These are phyloP conservation scores for Candida michaelii DNA, from an alignment of 805 yeast genomes.

Conservation along the genomic window DNA sequence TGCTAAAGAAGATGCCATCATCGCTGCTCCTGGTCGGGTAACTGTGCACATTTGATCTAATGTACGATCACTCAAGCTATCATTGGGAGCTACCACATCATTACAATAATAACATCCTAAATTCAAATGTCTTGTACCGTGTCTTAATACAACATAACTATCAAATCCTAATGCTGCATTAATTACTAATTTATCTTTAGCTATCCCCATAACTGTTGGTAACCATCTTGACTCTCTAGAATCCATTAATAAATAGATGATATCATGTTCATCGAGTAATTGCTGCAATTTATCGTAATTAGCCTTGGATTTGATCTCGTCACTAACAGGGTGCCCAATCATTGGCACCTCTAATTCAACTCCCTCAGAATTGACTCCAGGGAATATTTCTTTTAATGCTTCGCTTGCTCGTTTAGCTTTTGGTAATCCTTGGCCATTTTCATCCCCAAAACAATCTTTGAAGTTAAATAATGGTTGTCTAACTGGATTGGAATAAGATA, in stretches of 20 bases:
- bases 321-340: conserved; percentile 86
- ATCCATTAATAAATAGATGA: conserved; percentile 80
- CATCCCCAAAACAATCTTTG: conserved; percentile 75
- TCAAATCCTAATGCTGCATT: conserved; percentile 97
- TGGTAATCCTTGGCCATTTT: conserved; percentile 55
- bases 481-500: conserved; percentile 93
- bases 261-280: conserved; percentile 70
- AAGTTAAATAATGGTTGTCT: conserved; percentile 86
- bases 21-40: conserved; percentile 93
- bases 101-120: conserved; percentile 95
- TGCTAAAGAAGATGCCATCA: conserved; percentile 81
- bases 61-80: conserved; percentile 82
- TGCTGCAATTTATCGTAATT: conserved; percentile 54
- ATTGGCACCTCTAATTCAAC: conserved; percentile 78
- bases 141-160: conserved; percentile 90
- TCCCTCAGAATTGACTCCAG: conserved; percentile 70
- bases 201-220: conserved; percentile 82
- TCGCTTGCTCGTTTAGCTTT: conserved; percentile 81
- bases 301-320: conserved; percentile 46
- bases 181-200: conserved; percentile 68
- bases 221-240: conserved; percentile 96
- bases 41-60: conserved; percentile 99
- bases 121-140: conserved; percentile 52
- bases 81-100: conserved; percentile 92
- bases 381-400: conserved; percentile 71